A percentile compares a stretch with the other conserved stretches of the same genome.
Evolutionary conservation across 495 filamentous ascomycete genomes (phyloP).

Genomic region (Xylaria sp.): DNA sequence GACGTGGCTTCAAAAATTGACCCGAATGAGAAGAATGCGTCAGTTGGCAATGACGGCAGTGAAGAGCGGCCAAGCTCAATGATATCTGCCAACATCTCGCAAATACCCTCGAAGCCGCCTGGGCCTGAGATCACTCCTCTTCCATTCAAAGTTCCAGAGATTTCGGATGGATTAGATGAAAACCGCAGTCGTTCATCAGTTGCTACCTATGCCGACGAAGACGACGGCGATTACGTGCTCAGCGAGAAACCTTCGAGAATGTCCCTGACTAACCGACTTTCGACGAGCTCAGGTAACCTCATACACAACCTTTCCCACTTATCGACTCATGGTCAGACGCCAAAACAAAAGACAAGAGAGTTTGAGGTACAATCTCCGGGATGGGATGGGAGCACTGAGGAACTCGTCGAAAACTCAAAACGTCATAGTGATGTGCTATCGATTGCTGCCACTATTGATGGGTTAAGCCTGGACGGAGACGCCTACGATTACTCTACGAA

Average conservation of each 20-base stretch:
- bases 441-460: slow-evolving; percentile 61
- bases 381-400: slow-evolving; percentile 48
- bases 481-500: slow-evolving; percentile 23
- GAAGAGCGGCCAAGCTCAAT: slow-evolving; percentile 35
- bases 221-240: slow-evolving; percentile 36
- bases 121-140: slow-evolving; percentile 60
- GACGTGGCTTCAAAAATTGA: slow-evolving; percentile 31
- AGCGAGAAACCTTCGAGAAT: slow-evolving; percentile 37
- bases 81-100: slow-evolving; percentile 25
- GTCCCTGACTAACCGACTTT: slow-evolving; percentile 53
- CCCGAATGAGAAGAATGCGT: slow-evolving; percentile 45
- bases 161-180: slow-evolving; percentile 50
- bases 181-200: slow-evolving; percentile 64
- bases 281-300: slow-evolving; percentile 52
- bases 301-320: slow-evolving; percentile 56
- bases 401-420: slow-evolving; percentile 42
- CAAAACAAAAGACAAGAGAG: slow-evolving; percentile 31
- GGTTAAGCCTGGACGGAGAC: slow-evolving; percentile 50
- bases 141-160: slow-evolving; percentile 64
- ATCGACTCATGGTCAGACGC: slow-evolving; percentile 30
- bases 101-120: slow-evolving; percentile 28
- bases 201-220: slow-evolving; percentile 66
- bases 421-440: slow-evolving; percentile 49
- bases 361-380: slow-evolving; percentile 37
- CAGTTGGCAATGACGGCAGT: slow-evolving; percentile 41